Percentiles rank a stretch among this genome's conserved stretches.
Evolutionary conservation across 2,329 filamentous ascomycete species (phyloP).

Genomic region (Colletotrichum sp.): DNA sequence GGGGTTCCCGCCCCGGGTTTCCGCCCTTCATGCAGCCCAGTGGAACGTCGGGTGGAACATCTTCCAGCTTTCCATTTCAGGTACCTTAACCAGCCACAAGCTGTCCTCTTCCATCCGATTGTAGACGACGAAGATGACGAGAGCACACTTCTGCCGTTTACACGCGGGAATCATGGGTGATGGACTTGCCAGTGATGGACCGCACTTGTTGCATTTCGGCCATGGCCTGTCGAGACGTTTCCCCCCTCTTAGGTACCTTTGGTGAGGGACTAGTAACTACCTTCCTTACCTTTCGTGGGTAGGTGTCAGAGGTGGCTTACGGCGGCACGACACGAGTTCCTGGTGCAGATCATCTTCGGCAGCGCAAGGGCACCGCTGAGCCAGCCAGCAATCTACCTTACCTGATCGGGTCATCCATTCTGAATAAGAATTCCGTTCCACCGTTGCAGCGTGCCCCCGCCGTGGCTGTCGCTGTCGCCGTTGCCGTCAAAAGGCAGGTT

Average conservation of each 20-base stretch:
- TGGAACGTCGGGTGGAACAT: neutral
- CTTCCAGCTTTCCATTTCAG: neutral
- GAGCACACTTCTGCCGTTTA: neutral
- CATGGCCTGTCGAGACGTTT: neutral
- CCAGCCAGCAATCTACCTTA: neutral
- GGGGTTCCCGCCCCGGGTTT: neutral
- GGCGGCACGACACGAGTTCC: slow-evolving; percentile 1
- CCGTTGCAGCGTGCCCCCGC: neutral
- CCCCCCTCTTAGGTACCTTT: neutral
- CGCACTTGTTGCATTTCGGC: neutral
- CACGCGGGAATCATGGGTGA: neutral
- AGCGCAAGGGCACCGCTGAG: neutral
- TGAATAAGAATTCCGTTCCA: neutral
- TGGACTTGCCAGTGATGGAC: neutral
- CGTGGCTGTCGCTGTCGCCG: neutral
- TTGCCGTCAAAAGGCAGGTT: neutral
- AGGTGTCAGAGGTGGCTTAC: neutral
- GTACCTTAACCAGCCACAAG: neutral
- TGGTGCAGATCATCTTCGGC: slow-evolving; percentile 10
- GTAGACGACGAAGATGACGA: neutral
- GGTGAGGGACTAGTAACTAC: too few relatives aligned
- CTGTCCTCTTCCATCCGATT: neutral
- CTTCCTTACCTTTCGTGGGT: neutral
- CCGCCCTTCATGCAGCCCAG: neutral
- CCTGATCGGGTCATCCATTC: neutral